These are phyloP conservation scores for Paramyrothecium roridum DNA, from an alignment of 2,329 filamentous ascomycete genomes.

Conservation along the genomic window DNA sequence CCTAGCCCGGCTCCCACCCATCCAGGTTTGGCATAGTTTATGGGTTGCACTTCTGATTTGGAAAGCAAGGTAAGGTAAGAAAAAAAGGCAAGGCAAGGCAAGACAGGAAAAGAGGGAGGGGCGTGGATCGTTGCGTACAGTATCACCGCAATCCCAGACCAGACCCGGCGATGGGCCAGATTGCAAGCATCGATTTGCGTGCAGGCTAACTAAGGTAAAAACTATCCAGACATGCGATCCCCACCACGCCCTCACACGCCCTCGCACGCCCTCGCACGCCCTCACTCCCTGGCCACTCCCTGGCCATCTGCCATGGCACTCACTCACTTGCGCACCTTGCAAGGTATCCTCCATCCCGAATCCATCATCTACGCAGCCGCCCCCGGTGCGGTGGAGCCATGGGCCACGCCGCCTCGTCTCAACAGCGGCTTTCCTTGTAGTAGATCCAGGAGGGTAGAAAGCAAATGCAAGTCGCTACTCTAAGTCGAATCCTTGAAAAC, in stretches of 20 bases:
- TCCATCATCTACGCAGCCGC: not conserved
- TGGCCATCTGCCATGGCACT: not conserved
- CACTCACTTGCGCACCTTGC: not conserved
- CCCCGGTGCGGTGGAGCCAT: not conserved
- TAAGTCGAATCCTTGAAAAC: not conserved
- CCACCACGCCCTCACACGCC: not conserved
- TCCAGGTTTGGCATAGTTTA: too few relatives aligned
- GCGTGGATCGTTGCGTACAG: too few relatives aligned
- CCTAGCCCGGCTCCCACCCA: too few relatives aligned
- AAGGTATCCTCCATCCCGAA: not conserved
- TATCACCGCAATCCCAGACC: too few relatives aligned
- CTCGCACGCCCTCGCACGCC: not conserved
- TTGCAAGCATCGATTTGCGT: not conserved
- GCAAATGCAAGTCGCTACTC: not conserved
- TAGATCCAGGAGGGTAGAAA: slow-evolving; percentile 23
- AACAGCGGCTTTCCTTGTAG: slow-evolving; percentile 21
- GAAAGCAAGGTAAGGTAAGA: too few relatives aligned
- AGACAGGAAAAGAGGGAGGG: too few relatives aligned
- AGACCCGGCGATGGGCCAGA: not conserved
- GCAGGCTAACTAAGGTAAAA: too few relatives aligned
- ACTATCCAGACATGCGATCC: too few relatives aligned
- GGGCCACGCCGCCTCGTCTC: slow-evolving; percentile 7
- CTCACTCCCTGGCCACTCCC: not conserved
- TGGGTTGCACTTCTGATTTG: too few relatives aligned
- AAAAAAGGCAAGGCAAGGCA: too few relatives aligned